Percentiles rank a stretch among this genome's conserved stretches.
These are phyloP conservation scores for Solanum virginianum DNA, from an alignment of 257 asterid genomes.

Conservation along the genomic window DNA sequence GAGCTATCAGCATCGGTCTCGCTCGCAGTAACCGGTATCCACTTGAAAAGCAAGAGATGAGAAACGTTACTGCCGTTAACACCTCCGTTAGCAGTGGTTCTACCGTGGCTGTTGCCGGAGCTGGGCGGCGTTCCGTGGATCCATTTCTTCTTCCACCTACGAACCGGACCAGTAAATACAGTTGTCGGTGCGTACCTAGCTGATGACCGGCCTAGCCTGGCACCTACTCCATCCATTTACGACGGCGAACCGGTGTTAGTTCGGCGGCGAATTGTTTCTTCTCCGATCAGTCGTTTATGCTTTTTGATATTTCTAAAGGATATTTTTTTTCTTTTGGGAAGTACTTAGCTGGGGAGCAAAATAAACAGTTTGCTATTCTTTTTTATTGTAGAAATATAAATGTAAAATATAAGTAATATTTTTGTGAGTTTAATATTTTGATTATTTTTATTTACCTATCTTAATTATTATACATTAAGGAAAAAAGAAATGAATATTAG, in stretches of 20 bases:
- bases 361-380: background rate
- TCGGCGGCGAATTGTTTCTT: background rate
- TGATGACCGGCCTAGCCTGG: constrained; percentile 78
- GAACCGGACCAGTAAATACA: constrained; percentile 89
- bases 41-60: constrained; percentile 64
- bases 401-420: no score
- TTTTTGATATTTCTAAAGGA: background rate
- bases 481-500: no score
- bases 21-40: constrained; percentile 55
- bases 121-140: constrained; percentile 32
- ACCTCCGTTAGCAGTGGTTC: constrained; percentile 29
- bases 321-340: background rate
- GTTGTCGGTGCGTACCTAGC: constrained; percentile 79
- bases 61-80: constrained; percentile 36
- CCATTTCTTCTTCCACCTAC: constrained; percentile 78
- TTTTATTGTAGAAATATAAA: background rate
- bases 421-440: no score
- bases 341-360: background rate
- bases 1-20: constrained; percentile 26
- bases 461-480: no score
- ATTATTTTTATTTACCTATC: no score
- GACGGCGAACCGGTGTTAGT: constrained; percentile 6
- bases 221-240: constrained; percentile 92
- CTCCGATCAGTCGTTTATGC: background rate
- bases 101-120: constrained; percentile 2